phyloP scores from a whole-genome alignment of 192 early-diverging fungal species.

The Entophlyctis helioformis region DNA sequence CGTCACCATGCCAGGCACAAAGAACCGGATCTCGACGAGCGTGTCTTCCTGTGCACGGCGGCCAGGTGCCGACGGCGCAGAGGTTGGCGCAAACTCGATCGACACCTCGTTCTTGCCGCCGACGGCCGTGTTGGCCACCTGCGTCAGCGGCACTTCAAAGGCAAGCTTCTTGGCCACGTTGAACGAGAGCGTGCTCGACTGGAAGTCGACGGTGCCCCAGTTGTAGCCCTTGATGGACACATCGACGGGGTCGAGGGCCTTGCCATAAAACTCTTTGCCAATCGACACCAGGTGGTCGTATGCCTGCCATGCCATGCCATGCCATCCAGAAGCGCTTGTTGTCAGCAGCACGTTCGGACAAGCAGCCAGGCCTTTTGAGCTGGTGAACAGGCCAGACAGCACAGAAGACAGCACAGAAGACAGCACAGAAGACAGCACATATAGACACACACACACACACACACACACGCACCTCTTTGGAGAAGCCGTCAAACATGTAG shows the following conservation, averaged over 20 bases:
- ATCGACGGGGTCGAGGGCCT: slow-evolving; percentile 70
- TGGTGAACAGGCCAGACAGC: not conserved
- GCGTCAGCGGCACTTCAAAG: slow-evolving; percentile 82
- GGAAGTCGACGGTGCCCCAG: slow-evolving; percentile 66
- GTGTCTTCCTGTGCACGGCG: slow-evolving; percentile 60
- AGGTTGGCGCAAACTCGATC: slow-evolving; percentile 80
- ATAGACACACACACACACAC: slow-evolving; percentile 23
- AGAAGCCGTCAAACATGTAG: slow-evolving; percentile 85
- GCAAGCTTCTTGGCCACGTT: slow-evolving; percentile 68
- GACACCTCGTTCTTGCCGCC: slow-evolving; percentile 85
- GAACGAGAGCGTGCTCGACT: slow-evolving; percentile 63
- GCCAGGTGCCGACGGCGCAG: slow-evolving; percentile 40
- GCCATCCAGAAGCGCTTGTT: too few relatives aligned
- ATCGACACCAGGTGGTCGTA: slow-evolving; percentile 69
- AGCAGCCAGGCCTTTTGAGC: not conserved
- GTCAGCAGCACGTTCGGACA: too few relatives aligned
- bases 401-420: not conserved
- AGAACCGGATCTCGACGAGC: slow-evolving; percentile 85
- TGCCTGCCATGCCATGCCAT: slow-evolving; percentile 32
- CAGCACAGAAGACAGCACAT: not conserved
- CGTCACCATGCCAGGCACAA: slow-evolving; percentile 70
- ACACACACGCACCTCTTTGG: slow-evolving; percentile 46
- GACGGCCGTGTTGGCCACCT: slow-evolving; percentile 77
- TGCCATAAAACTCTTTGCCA: slow-evolving; percentile 57
- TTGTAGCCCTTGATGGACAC: slow-evolving; percentile 88